Base-by-base conservation (phyloP, 2,329 filamentous ascomycete genomes). In the Penicillium italicum region DNA sequence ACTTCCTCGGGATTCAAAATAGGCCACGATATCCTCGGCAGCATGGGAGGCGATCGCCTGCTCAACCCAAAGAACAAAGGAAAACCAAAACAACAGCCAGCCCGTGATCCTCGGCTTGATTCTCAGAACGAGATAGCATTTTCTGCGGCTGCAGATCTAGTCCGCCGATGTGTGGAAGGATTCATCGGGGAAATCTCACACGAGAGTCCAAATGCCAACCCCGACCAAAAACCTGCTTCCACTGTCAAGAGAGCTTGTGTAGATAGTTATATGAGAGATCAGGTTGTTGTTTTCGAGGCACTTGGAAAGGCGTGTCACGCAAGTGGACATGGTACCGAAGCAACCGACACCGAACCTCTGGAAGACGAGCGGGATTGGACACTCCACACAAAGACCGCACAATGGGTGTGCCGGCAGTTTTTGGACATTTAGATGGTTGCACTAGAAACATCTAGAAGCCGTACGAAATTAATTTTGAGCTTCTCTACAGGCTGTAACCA, bases 241-340 rank as follows among this genome's bases (percentile, higher is more conserved):
- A 18, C n/a, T 7, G n/a, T 4, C 12, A 56, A 48, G 50, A 59
- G 56, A 50, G 77, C 79, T 0, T 80, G 76, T 60, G 77, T 84
- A 4, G 83, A 86, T 61, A 75, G 78, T 63, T 74, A 77, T 58
- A 76, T 84, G 77, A 72, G 80, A 41, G 84, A 86, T 66, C 83
- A 86, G 62, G 60, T 86, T 26, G 79, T 85, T 1, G 75, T 86
- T 0, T 86, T 84, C 55, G 81, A 85, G 63, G 80, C 80, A 16
- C 67, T 86, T 20, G 80, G 81, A 4, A 5, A 61, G 70, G 53
- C 20, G 66, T 64, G n/a, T 65, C 68, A 31, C 30, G 30, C 55
- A 8, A 18, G n/a, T 18, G 62, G 22, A 41, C 31, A 56, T 24
- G 14, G 6, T 5, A 10, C 30, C 9, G 62, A 67, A 11, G 61